A percentile compares a stretch with the other conserved stretches of the same genome.
Evolutionary conservation across 129 eudicot genomes (phyloP).

Genomic region (Rutidosis leptorrhynchoides): DNA sequence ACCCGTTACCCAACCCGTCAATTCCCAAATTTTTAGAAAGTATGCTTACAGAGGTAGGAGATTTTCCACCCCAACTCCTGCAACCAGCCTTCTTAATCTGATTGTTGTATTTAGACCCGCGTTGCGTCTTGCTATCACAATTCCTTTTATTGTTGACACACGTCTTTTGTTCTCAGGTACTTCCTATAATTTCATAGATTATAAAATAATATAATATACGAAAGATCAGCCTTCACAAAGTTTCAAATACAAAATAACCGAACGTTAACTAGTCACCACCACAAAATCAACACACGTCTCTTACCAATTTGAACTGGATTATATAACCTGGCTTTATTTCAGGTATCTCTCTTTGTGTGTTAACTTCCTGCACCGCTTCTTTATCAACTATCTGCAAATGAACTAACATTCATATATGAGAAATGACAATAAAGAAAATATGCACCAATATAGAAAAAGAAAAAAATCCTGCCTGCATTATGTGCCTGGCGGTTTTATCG

Average conservation of each 20-base stretch:
- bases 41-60: slow-evolving; percentile 82
- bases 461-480: slow-evolving; percentile 67
- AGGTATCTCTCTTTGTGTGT: slow-evolving; percentile 66
- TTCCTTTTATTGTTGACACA: slow-evolving; percentile 68
- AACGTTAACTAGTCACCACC: too few relatives aligned
- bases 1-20: background rate
- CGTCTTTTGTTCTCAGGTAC: slow-evolving; percentile 94
- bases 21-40: background rate
- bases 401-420: background rate
- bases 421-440: slow-evolving; percentile 1
- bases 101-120: slow-evolving; percentile 86
- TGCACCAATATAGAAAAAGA: background rate
- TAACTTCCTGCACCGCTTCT: slow-evolving; percentile 83
- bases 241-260: background rate
- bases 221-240: slow-evolving; percentile 1
- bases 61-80: slow-evolving; percentile 79
- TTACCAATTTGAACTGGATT: slow-evolving; percentile 83
- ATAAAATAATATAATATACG: slow-evolving; percentile 22
- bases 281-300: slow-evolving; percentile 10
- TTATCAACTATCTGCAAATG: slow-evolving; percentile 66
- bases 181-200: slow-evolving; percentile 47
- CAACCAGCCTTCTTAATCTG: slow-evolving; percentile 80
- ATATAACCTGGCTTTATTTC: slow-evolving; percentile 89
- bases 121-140: slow-evolving; percentile 81
- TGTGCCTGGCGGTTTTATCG: slow-evolving; percentile 89